Base-by-base conservation (phyloP, 495 filamentous ascomycete species). In the Podospora bellae-mahoneyi region DNA sequence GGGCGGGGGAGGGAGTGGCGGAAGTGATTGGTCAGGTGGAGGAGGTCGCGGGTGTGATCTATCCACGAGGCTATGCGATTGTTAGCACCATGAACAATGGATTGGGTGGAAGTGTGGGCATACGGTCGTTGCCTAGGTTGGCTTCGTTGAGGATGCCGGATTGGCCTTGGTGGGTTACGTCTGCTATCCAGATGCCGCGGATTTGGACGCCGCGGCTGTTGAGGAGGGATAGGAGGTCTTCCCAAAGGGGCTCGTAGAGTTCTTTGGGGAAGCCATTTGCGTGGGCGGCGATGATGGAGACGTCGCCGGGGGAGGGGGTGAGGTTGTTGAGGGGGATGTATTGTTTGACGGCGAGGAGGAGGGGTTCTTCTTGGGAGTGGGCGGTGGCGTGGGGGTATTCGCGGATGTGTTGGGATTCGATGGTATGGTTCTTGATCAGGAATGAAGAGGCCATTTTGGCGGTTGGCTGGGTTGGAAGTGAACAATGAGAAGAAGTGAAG, bases 241-340 rank as follows among this genome's bases (percentile, higher is more conserved):
- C 90, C 88, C 91, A 97, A 4, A 96, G 83, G 3, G 93, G 91
- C 72, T 96, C 93, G 76, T 96, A 97, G 19, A 96, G 82, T 80
- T 81, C 94, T 89, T 97, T 97, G n/a, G 90, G 89, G 72, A 96
- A 94, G 62, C 90, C 92, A 79, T 94, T 96, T 13, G 92, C 94
- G 78, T 94, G 91, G 13, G 91, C 88, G 20, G 84, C 92, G 65
- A 97, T 85, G 72, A 97, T 90, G 39, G 92, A 96, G 6, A 96
- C 78, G 78, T 95, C 92, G 6, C 91, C 91, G 0, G 84, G 84
- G 66, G 87, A 80, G 0, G 90, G 88, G 65, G 79, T 71, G 0
- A 78, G 83, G 75, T 92, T 91, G 76, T 88, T 84, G 26, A 86
- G 73, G 2, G 92, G 92, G 9, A 85, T 90, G 76, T 97, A 97